Percentiles rank a stretch among this genome's conserved stretches.
These are phyloP conservation scores for Leptoxyphium fumago DNA, from an alignment of 2,329 filamentous ascomycete species.

Conservation along the genomic window DNA sequence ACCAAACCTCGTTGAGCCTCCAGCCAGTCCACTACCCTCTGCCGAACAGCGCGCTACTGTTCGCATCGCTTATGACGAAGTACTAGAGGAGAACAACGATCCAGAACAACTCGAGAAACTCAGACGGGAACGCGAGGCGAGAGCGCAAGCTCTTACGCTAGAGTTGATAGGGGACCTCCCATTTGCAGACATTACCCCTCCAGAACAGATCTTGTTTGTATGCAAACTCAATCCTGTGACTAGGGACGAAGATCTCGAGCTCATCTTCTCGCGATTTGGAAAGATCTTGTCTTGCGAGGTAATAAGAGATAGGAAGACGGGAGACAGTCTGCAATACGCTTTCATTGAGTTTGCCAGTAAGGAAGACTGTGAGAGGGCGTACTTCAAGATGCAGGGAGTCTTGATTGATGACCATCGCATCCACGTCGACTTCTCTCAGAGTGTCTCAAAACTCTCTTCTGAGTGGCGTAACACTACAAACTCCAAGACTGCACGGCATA, in stretches of 20 bases:
- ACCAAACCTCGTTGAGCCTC: slow-evolving; percentile 57
- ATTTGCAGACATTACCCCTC: slow-evolving; percentile 92
- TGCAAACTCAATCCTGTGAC: slow-evolving; percentile 98
- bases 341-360: slow-evolving; percentile 96
- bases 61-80: slow-evolving; percentile 79
- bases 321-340: slow-evolving; percentile 90
- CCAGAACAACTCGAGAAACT: slow-evolving; percentile 67
- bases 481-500: slow-evolving; percentile 52
- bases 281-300: slow-evolving; percentile 92
- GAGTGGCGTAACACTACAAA: slow-evolving; percentile 80
- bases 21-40: slow-evolving; percentile 64
- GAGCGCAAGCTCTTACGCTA: slow-evolving; percentile 83
- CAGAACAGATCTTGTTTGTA: slow-evolving; percentile 93
- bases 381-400: slow-evolving; percentile 97
- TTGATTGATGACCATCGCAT: slow-evolving; percentile 95
- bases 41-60: slow-evolving; percentile 81
- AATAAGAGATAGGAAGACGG: slow-evolving; percentile 83
- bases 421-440: slow-evolving; percentile 97
- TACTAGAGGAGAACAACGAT: slow-evolving; percentile 62
- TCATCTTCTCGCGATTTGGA: slow-evolving; percentile 95
- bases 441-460: slow-evolving; percentile 72
- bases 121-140: slow-evolving; percentile 75
- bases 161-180: slow-evolving; percentile 97
- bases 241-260: slow-evolving; percentile 79
- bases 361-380: slow-evolving; percentile 82